phyloP scores from a whole-genome alignment of 148 eudicot species.

The Diospyros lotus region DNA sequence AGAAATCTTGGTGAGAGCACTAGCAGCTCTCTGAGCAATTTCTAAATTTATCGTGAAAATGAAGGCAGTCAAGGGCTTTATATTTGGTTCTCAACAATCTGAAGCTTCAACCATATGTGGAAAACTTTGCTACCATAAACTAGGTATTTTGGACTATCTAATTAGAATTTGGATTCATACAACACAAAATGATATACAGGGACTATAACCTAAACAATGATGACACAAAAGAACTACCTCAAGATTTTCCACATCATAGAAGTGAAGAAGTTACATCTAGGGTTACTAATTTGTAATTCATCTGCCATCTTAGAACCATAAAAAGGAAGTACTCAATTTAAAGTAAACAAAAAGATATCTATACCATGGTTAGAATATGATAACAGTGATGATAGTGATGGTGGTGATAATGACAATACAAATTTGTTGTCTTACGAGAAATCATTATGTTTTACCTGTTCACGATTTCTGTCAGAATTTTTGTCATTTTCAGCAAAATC shows the following conservation, averaged over 20 bases:
- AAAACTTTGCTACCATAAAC: no score
- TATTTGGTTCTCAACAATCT: no score
- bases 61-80: no score
- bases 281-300: not conserved
- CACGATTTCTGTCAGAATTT: conserved; percentile 77
- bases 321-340: not conserved
- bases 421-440: not conserved
- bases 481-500: conserved; percentile 99
- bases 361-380: not conserved
- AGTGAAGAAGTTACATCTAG: not conserved
- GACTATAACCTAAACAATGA: not conserved
- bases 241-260: not conserved
- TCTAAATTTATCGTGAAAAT: no score
- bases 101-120: no score
- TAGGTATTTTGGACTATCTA: not conserved
- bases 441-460: conserved; percentile 48
- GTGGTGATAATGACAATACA: not conserved
- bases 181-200: not conserved
- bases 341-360: not conserved
- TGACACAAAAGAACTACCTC: not conserved
- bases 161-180: not conserved
- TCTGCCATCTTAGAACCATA: not conserved
- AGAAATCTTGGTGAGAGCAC: no score
- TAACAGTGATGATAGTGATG: not conserved
- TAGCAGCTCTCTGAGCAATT: no score